Percentiles rank a stretch among this genome's conserved stretches.
Evolutionary conservation across 768 basidiomycete genomes (phyloP).

Genomic region (Pilatotrama ljubarskyi): DNA sequence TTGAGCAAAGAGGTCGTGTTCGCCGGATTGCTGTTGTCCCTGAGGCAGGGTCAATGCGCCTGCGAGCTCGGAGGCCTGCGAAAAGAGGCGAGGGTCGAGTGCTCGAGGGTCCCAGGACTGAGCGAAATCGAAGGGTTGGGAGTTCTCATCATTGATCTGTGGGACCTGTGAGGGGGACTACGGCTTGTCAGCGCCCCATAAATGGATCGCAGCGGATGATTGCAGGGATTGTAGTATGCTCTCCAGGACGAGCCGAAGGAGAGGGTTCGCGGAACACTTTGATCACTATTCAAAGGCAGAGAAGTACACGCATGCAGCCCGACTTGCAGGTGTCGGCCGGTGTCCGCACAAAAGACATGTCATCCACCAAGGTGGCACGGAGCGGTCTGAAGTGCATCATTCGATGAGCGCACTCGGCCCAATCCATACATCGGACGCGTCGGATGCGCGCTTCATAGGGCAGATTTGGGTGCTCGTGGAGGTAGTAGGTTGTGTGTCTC

Average conservation of each 20-base stretch:
- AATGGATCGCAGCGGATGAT: neutral
- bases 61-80: conserved; percentile 45
- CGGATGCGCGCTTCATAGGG: no score
- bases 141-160: neutral
- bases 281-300: no score
- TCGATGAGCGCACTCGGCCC: no score
- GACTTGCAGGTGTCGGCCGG: no score
- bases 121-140: conserved; percentile 14
- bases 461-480: neutral
- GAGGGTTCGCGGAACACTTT: no score
- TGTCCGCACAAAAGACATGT: no score
- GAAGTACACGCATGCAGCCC: no score
- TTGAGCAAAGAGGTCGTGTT: neutral
- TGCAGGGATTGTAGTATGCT: no score
- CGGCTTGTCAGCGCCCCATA: neutral
- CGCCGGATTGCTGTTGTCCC: neutral
- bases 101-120: conserved; percentile 25
- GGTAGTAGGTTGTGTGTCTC: no score
- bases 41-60: conserved; percentile 46
- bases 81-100: conserved; percentile 36
- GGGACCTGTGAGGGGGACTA: neutral
- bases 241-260: neutral
- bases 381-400: no score
- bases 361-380: no score
- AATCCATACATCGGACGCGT: no score